Evolutionary conservation across 2,329 filamentous ascomycete genomes (phyloP).

Genomic region (Arthrobotrys pseudoclavata): DNA sequence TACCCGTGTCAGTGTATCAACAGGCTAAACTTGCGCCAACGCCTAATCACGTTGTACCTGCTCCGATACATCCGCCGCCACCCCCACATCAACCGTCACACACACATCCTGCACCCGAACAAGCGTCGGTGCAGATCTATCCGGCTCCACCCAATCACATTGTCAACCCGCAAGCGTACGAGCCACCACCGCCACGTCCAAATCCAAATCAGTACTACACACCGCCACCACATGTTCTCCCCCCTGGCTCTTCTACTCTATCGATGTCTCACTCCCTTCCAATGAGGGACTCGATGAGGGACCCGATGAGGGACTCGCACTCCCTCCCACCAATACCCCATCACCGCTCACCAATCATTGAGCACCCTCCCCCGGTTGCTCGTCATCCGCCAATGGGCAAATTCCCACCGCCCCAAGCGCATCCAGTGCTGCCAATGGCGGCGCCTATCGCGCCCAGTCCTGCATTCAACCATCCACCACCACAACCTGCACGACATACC

Average conservation of each 20-base stretch:
- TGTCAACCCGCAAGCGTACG: slow-evolving; percentile 42
- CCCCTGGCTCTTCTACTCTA: slow-evolving; percentile 49
- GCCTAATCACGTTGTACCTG: slow-evolving; percentile 52
- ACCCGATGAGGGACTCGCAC: slow-evolving; percentile 44
- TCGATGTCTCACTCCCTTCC: slow-evolving; percentile 50
- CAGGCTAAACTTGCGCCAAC: slow-evolving; percentile 40
- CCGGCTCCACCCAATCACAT: slow-evolving; percentile 43
- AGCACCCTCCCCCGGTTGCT: slow-evolving; percentile 10
- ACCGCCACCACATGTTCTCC: slow-evolving; percentile 51
- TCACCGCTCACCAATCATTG: slow-evolving; percentile 38
- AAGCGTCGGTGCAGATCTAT: slow-evolving; percentile 61
- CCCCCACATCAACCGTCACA: slow-evolving; percentile 55
- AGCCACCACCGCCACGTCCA: slow-evolving; percentile 45
- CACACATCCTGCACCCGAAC: slow-evolving; percentile 53
- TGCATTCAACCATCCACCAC: slow-evolving; percentile 24
- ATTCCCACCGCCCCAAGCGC: slow-evolving; percentile 51
- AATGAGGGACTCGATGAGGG: slow-evolving; percentile 40
- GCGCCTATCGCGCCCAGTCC: slow-evolving; percentile 55
- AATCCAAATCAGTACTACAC: slow-evolving; percentile 50
- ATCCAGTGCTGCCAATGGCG: slow-evolving; percentile 29
- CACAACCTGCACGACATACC: slow-evolving; percentile 25
- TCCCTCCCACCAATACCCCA: slow-evolving; percentile 34
- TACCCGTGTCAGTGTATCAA: slow-evolving; percentile 21
- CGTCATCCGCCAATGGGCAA: slow-evolving; percentile 55
- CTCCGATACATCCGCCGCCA: slow-evolving; percentile 39